Evolutionary conservation across 352 stramenopile genomes (phyloP).

Genomic region (Phytophthora pistaciae): DNA sequence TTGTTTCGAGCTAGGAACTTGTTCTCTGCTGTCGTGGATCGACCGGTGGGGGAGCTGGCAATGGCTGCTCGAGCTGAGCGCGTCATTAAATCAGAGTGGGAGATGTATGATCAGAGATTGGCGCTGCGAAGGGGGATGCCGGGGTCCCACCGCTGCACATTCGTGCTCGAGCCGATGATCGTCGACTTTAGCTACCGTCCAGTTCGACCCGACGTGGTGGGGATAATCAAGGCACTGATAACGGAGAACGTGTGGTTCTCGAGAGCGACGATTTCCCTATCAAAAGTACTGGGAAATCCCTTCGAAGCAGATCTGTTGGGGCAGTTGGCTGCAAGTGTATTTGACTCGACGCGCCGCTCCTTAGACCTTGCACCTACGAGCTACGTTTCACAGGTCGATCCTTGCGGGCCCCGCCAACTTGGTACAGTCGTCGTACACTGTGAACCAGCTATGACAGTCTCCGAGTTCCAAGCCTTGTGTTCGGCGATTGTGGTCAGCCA

Average conservation of each 20-base stretch:
- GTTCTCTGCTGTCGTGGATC: slow-evolving; percentile 3
- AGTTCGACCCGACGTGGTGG: background rate
- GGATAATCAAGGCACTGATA: background rate
- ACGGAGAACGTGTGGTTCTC: slow-evolving; percentile 12
- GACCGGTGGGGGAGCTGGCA: slow-evolving; percentile 3
- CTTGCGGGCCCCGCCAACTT: background rate
- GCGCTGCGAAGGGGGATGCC: background rate
- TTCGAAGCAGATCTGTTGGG: background rate
- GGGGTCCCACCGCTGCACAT: background rate
- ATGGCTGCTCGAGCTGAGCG: slow-evolving; percentile 4
- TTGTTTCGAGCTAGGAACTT: slow-evolving; percentile 1
- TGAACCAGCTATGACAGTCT: background rate
- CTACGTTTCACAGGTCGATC: background rate
- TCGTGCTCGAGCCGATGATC: slow-evolving; percentile 21
- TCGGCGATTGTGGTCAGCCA: background rate
- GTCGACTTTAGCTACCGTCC: slow-evolving; percentile 4
- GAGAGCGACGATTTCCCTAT: background rate
- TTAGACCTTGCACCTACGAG: background rate
- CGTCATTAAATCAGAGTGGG: background rate
- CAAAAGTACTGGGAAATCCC: background rate
- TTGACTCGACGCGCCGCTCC: background rate
- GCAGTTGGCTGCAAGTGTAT: background rate
- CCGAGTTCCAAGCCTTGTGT: background rate
- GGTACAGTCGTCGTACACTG: background rate
- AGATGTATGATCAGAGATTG: background rate